phyloP scores from a whole-genome alignment of 768 basidiomycete species.

The Boletus rubropictus region DNA sequence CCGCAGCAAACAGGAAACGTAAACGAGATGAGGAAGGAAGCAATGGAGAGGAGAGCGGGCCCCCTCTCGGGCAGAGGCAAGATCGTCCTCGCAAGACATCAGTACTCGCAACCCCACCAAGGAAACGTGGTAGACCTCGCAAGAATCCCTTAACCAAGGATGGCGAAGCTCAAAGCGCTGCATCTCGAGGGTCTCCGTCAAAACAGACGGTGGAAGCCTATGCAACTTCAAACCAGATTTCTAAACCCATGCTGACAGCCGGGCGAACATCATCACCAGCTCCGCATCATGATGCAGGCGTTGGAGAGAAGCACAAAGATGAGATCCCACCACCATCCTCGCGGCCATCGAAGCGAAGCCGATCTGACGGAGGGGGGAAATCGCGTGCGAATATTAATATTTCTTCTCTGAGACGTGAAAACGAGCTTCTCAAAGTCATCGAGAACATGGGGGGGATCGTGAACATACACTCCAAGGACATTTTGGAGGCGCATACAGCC shows the following conservation, averaged over 20 bases:
- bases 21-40: conserved; percentile 26
- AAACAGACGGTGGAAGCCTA: neutral
- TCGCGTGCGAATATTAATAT: conserved; percentile 52
- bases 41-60: conserved; percentile 17
- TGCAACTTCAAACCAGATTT: neutral
- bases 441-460: conserved; percentile 61
- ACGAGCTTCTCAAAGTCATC: conserved; percentile 67
- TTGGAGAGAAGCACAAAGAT: conserved; percentile 15
- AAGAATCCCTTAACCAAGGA: conserved; percentile 16
- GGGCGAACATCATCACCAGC: neutral
- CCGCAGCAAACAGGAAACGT: conserved; percentile 25
- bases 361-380: conserved; percentile 10
- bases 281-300: neutral
- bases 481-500: conserved; percentile 59
- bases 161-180: neutral
- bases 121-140: conserved; percentile 34
- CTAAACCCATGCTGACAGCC: neutral
- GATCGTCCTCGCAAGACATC: conserved; percentile 49
- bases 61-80: conserved; percentile 37
- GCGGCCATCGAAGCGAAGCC: conserved; percentile 21
- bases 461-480: conserved; percentile 61
- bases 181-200: conserved; percentile 7
- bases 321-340: neutral
- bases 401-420: conserved; percentile 73
- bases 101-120: conserved; percentile 17